Base-by-base conservation (phyloP, 2,329 filamentous ascomycete species). In the Colletotrichum musicola region DNA sequence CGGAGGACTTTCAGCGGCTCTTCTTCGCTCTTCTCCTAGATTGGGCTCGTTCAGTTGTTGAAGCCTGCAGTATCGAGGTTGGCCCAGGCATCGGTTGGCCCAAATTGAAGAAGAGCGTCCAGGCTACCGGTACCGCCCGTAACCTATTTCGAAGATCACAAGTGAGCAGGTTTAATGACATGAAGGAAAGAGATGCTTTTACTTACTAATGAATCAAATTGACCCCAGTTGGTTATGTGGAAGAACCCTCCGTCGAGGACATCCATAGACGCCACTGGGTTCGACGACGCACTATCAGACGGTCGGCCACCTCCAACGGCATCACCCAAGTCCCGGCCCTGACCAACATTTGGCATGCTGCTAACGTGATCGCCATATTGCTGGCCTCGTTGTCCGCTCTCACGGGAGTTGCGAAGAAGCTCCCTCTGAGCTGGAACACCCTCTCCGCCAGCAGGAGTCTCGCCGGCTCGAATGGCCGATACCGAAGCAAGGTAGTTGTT, bases 201-300 rank as follows among this genome's bases (percentile, higher is more conserved):
- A 68, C 71, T 68, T 59, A 73, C 72, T 56, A 74, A n/a, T 13
- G 72, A 73, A 20, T 74, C 72, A 40, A 74, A 76, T 20, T 76
- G 73, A 1, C 72, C 73, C 75, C 75, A 76, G 7, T 73, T 71
- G 4, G 71, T 68, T 55, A 74, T 65, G 6, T 72, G 70, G 1
- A 71, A 57, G 18, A 73, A 68, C 7, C 54, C 67, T 4, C 68
- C 71, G 4, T 68, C 66, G 0, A 69, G 63, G 18, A 71, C 70
- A 7, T 62, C 56, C 49, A 42, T 14, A n/a, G 61, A 64, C 51
- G 6, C 18, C 6, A 12, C n/a, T 6, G 46, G 18, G 46, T 18
- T 22, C 1, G 46, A 7, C 6, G 46, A 4, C 46, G 22, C 5
- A 7, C 13, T 2, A 5, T 22, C 20, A 13, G 46, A n/a, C 22